These are phyloP conservation scores for Aspergillus tamarii DNA, from an alignment of 2,329 filamentous ascomycete genomes.

Conservation along the genomic window DNA sequence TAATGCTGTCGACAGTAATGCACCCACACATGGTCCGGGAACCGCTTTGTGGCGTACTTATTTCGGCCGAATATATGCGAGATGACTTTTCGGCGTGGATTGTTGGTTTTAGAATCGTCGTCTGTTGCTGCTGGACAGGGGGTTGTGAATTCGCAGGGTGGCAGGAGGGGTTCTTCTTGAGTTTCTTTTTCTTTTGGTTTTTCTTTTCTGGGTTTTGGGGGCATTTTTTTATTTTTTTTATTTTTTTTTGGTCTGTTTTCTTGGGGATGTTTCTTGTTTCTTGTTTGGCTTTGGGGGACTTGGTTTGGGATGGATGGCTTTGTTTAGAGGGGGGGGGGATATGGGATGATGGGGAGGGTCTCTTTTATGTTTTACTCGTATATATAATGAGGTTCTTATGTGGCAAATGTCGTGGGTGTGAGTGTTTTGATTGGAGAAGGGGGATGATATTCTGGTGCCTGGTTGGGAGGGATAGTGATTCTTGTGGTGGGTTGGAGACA, in stretches of 20 bases:
- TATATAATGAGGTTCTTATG: background rate
- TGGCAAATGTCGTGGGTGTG: background rate
- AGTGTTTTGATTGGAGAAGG: background rate
- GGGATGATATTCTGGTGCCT: background rate
- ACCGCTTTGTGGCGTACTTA: conserved; percentile 73
- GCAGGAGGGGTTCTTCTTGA: background rate
- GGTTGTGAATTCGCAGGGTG: conserved; percentile 20
- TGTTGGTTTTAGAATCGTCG: background rate
- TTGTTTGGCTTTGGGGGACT: too few species aligned
- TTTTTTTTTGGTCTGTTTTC: background rate
- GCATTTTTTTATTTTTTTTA: background rate
- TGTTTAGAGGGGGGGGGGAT: background rate
- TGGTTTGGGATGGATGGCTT: background rate
- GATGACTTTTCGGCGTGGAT: conserved; percentile 62
- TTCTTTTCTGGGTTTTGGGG: background rate
- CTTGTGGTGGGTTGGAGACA: background rate
- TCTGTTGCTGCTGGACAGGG: conserved; percentile 14
- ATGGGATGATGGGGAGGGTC: background rate
- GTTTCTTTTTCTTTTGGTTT: background rate
- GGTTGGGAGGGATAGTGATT: background rate
- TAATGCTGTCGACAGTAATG: conserved; percentile 82
- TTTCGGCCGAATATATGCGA: conserved; percentile 84
- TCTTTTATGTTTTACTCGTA: background rate
- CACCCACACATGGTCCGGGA: conserved; percentile 72
- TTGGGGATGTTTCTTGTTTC: too few species aligned